Evolutionary conservation across 2,329 filamentous ascomycete species (phyloP).

Genomic region (Delphinella strobiligena): DNA sequence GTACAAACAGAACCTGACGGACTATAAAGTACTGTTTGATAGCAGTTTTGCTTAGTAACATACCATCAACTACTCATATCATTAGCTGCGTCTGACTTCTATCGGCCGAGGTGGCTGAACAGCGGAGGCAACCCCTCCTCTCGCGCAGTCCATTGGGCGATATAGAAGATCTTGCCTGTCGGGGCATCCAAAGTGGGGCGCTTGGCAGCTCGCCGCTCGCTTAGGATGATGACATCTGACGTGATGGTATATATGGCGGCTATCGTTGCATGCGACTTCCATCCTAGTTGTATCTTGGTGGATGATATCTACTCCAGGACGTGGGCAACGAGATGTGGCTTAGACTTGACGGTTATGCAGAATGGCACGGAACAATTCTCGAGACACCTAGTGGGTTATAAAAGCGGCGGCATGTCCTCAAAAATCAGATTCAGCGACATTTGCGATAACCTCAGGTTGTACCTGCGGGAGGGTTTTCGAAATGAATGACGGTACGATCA

Average conservation of each 20-base stretch:
- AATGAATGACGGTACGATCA: conserved; percentile 6
- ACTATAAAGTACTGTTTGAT: too few species aligned
- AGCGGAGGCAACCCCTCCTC: too few species aligned
- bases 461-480: not conserved
- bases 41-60: too few species aligned
- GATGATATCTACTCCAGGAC: not conserved
- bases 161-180: too few species aligned
- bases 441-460: not conserved
- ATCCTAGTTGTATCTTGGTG: not conserved
- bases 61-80: too few species aligned
- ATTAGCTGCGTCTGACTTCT: too few species aligned
- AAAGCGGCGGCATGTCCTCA: not conserved
- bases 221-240: not conserved
- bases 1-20: too few species aligned
- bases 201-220: not conserved
- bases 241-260: not conserved
- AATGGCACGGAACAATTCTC: too few species aligned
- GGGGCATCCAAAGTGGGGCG: too few species aligned
- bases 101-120: too few species aligned
- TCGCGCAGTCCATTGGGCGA: too few species aligned
- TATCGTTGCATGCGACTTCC: not conserved
- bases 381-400: not conserved
- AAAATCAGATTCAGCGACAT: not conserved
- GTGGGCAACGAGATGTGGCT: not conserved
- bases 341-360: not conserved